Conservation (phyloP, 257 asterid species). For the Orobanche coerulescens region DNA sequence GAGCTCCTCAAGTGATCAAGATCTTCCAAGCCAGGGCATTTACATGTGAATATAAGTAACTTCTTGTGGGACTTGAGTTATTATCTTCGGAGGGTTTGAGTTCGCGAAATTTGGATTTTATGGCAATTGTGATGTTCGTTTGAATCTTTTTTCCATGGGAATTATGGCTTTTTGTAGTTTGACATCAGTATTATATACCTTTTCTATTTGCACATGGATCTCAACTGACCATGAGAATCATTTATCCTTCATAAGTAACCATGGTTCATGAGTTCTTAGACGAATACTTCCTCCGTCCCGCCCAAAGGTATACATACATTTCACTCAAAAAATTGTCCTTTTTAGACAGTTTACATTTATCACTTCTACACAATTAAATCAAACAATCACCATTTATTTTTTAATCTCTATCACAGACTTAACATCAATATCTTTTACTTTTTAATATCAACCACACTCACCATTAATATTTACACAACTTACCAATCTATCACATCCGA, state of each 20-base stretch:
- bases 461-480: too few relatives aligned
- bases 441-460: too few relatives aligned
- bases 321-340: too few relatives aligned
- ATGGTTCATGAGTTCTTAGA: not conserved
- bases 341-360: too few relatives aligned
- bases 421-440: too few relatives aligned
- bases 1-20: slow-evolving; percentile 60
- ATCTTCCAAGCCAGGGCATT: slow-evolving; percentile 62
- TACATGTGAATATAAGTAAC: slow-evolving; percentile 87
- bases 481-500: too few relatives aligned
- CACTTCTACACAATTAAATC: too few relatives aligned
- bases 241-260: not conserved
- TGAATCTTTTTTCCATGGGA: slow-evolving; percentile 15
- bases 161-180: slow-evolving; percentile 14
- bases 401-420: too few relatives aligned
- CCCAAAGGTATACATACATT: too few relatives aligned
- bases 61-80: slow-evolving; percentile 2
- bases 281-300: too few relatives aligned
- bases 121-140: not conserved
- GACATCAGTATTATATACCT: not conserved
- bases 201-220: not conserved
- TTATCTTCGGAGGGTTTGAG: not conserved
- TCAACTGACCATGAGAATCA: slow-evolving; percentile 14
- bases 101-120: not conserved
- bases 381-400: too few relatives aligned